Base-by-base conservation (phyloP, 2,329 filamentous ascomycete species). In the Metarhizium sp. region DNA sequence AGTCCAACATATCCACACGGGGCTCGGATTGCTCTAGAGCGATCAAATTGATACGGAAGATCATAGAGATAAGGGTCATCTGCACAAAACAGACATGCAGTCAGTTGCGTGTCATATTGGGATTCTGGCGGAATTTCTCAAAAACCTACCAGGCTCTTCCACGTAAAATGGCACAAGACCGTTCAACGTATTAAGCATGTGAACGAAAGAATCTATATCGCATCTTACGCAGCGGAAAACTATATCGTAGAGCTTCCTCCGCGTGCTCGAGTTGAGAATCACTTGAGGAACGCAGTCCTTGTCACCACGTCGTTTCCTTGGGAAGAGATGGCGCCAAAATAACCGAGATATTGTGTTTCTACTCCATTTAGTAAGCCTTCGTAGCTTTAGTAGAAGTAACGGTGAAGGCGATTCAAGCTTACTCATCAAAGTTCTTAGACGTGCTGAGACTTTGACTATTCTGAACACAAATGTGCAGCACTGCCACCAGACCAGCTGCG, bases 1-100 rank as follows among this genome's bases (percentile, higher is more conserved):
- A 99, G 72, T 1, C 94, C 94, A n/a, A 88, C 84, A 67, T 95
- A 95, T 20, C 90, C 91, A 59, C 88, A 88, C 1, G 81, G 72
- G 2, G 89, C 84, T 59, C 90, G 84, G n/a, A 95, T 79, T 16
- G 83, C 80, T 63, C 81, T 85, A 43, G 71, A 71, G 38, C 85
- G 78, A 52, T 92, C 88, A 58, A 88, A 86, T 50, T 75, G 70
- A 64, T 76, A 80, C 4, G 73, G 73, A 3, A 87, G 72, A 0
- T 88, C 81, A 59, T 85, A 86, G 14, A 76, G 74, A 61, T 87
- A 86, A 6, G 79, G 75, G 52, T 76, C 74, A 40, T 71, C 69
- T 67, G 18, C 38, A 32, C 14, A 29, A 2, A 57, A 7, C 40
- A 51, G 48, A 38, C 13, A 46, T n/a, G 13, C 11, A 6, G 43